Base-by-base conservation (phyloP, 2,329 filamentous ascomycete genomes). In the Septoria petroselini region DNA sequence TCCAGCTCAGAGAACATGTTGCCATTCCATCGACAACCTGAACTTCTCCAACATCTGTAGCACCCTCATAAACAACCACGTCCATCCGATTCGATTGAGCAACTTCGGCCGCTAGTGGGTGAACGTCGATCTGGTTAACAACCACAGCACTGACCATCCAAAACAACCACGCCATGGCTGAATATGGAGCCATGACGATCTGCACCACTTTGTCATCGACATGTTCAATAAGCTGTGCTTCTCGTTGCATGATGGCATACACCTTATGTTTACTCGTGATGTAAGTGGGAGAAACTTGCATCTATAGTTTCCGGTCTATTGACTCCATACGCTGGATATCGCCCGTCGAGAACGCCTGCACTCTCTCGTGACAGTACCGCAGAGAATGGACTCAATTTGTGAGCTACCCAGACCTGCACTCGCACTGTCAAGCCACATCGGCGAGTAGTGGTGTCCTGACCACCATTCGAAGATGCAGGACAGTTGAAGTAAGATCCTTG, bases 191-290 rank as follows among this genome's bases (percentile, higher is more conserved):
- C 12, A 25, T 18, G 7, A 30, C 9, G 19, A 15, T 8, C 19
- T 42, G 7, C 14, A 33, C 11, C 30, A 12, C 30, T n/a, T n/a
- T n/a, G n/a, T n/a, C n/a, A n/a, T 35, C 14, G n/a, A 31, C 33
- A 42, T 53, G 46, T 23, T 55, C 46, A 6, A 58, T 41, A n/a
- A 57, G 37, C 2, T 49, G 39, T 3, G 43, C 59, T 7, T 48
- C 59, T 41, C 50, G 54, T 44, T 62, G 57, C 11, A 55, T 57
- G 14, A 62, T 41, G 0, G 55, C 55, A 46, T 61, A 62, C 8
- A 60, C 49, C n/a, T 53, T 3, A 57, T 41, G 41, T 60, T 58
- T 7, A 50, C 57, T n/a, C 52, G 46, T 7, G 53, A 42, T 14
- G 57, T 46, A 3, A 60, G 14, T 6, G 58, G 57, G 18, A 52